Evolutionary conservation across 352 stramenopile genomes (phyloP), one percentile per base, ranked within the genome.

Genomic region (Pythium plurisporium): DNA sequence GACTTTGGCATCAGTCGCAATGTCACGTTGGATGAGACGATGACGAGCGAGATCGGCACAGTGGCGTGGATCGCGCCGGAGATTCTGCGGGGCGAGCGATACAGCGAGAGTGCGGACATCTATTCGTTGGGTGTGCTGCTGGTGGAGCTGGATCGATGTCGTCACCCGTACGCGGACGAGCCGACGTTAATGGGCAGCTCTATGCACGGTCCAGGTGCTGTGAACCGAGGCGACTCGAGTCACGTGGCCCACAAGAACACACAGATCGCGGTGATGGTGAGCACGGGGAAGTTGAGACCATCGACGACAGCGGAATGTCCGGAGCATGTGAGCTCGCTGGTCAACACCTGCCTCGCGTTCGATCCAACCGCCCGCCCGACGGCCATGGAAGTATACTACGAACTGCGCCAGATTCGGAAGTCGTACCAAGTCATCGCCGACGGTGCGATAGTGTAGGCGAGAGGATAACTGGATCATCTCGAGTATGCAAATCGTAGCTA

Each of bases 221-320:
- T 15, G 30, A 36, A n/a, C n/a, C n/a, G n/a, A n/a, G n/a, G n/a
- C n/a, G n/a, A n/a, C n/a, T n/a, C n/a, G n/a, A n/a, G n/a, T n/a
- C n/a, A n/a, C n/a, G n/a, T 36, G 30, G 7, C 30, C 7, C 12
- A 12, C 30, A 36, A 36, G 30, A 12, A 12, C 30, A 36, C 30
- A 12, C 30, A 36, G 30, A 36, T 36, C 30, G 30, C 30, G 7
- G 30, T 36, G 30, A 7, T 36, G 7, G 30, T 36, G 30, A 36
- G 30, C 30, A 36, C 30, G 30, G 30, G 30, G 30, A 12, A 36
- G 89, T 80, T 22, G 76, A 79, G 53, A 86, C 89, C 7, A 93
- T 69, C 34, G 83, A 85, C 31, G n/a, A n/a, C n/a, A n/a, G n/a
- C n/a, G n/a, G n/a, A n/a, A n/a, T 46, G 40, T 46, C 40, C 40